phyloP scores from a whole-genome alignment of 2,329 filamentous ascomycete species.

The Mycosphaerella arachidis region DNA sequence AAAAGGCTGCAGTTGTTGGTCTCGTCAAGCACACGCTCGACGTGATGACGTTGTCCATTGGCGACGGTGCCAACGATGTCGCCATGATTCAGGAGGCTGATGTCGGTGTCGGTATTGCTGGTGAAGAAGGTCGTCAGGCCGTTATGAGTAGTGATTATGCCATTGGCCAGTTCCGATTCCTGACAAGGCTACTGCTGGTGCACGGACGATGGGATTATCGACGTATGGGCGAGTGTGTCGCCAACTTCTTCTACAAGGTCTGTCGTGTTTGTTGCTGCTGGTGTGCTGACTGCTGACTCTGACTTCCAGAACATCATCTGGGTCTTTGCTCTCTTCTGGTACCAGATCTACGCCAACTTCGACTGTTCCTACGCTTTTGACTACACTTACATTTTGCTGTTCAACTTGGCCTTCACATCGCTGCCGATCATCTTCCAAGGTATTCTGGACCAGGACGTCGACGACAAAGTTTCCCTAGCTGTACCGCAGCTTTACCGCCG shows the following conservation, averaged over 20 bases:
- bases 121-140: constrained; percentile 85
- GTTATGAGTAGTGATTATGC: constrained; percentile 96
- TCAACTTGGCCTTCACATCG: constrained; percentile 95
- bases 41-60: constrained; percentile 91
- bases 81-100: constrained; percentile 98
- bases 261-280: not conserved
- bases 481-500: constrained; percentile 93
- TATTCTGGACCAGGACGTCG: constrained; percentile 93
- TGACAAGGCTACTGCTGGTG: constrained; percentile 78
- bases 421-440: constrained; percentile 93
- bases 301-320: constrained; percentile 77
- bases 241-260: constrained; percentile 99
- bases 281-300: constrained; percentile 23
- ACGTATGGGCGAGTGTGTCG: constrained; percentile 83
- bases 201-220: constrained; percentile 97
- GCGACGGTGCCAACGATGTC: constrained; percentile 92
- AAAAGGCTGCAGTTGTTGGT: constrained; percentile 93
- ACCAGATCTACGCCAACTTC: constrained; percentile 90
- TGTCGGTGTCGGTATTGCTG: constrained; percentile 92
- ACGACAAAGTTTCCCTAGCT: constrained; percentile 85
- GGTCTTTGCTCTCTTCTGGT: constrained; percentile 97
- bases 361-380: constrained; percentile 97
- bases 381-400: constrained; percentile 94
- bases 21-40: constrained; percentile 94
- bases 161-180: constrained; percentile 87